phyloP scores from a whole-genome alignment of 2,329 filamentous ascomycete genomes.

The Verticillium nonalfalfae region DNA sequence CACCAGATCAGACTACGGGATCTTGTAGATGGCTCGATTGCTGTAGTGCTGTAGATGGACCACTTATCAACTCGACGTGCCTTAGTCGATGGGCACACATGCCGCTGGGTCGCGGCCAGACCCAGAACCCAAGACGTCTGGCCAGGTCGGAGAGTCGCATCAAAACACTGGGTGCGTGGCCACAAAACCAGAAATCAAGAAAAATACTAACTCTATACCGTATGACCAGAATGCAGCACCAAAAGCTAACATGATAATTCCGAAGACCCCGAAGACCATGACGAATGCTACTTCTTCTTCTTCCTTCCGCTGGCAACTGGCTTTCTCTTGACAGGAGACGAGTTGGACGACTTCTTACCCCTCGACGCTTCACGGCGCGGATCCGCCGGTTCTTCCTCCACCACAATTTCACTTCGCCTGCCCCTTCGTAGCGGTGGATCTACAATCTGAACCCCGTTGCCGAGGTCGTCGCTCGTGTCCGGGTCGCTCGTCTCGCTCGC shows the following conservation, averaged over 20 bases:
- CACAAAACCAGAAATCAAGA: constrained; percentile 1
- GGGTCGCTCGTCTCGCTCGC: constrained; percentile 22
- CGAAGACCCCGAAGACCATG: neutral
- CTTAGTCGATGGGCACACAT: neutral
- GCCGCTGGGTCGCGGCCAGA: neutral
- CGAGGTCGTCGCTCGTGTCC: constrained; percentile 27
- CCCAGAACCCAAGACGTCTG: neutral
- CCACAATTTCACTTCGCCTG: constrained; percentile 30
- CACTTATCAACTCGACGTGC: neutral
- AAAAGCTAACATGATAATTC: neutral
- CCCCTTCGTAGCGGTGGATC: constrained; percentile 17
- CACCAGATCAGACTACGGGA: neutral
- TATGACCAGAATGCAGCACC: neutral
- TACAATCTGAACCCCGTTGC: constrained; percentile 25
- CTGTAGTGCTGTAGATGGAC: neutral
- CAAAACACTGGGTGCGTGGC: neutral
- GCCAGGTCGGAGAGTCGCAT: neutral
- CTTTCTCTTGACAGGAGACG: constrained; percentile 33
- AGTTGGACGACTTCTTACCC: constrained; percentile 31
- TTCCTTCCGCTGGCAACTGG: constrained; percentile 21
- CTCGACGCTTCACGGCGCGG: constrained; percentile 18
- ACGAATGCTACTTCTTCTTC: constrained; percentile 23
- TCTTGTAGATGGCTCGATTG: neutral
- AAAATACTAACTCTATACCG: constrained; percentile 1
- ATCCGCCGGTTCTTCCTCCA: constrained; percentile 26